A percentile compares a stretch with the other conserved stretches of the same genome.
Evolutionary conservation across 441 rosid genomes (phyloP).

Genomic region (Flueggea neowawraea): DNA sequence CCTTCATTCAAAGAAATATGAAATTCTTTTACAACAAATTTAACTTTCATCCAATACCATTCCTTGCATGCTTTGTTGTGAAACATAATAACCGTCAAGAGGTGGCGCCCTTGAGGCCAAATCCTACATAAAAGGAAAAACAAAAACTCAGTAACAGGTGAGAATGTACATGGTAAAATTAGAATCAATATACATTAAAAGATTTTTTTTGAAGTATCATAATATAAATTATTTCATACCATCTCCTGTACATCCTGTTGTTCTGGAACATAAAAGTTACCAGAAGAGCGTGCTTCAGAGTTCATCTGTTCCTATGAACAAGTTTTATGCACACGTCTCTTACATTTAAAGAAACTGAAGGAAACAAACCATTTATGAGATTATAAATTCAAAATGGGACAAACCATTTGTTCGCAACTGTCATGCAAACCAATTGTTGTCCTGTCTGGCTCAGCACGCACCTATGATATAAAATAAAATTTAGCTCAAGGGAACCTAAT

Average conservation of each 20-base stretch:
- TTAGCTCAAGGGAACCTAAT: constrained; percentile 6
- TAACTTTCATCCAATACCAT: constrained; percentile 17
- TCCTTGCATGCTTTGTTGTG: constrained; percentile 36
- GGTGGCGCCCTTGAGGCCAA: constrained; percentile 36
- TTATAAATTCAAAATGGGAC: constrained; percentile 4
- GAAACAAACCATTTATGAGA: background rate
- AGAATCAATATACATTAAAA: background rate
- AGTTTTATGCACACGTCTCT: background rate
- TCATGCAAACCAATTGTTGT: constrained; percentile 32
- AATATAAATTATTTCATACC: constrained; percentile 15
- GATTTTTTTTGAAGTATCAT: background rate
- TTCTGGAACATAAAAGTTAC: constrained; percentile 34
- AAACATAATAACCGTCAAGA: constrained; percentile 34
- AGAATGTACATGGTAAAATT: background rate
- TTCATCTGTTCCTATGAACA: constrained; percentile 34
- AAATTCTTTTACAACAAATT: background rate
- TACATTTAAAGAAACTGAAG: background rate
- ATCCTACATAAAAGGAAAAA: constrained; percentile 23
- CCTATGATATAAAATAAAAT: constrained; percentile 25
- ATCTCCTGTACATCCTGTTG: constrained; percentile 35
- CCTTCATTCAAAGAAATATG: background rate
- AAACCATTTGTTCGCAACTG: constrained; percentile 33
- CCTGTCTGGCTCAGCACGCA: constrained; percentile 24
- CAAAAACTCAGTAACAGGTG: background rate
- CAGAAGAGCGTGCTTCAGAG: constrained; percentile 33